Evolutionary conservation across 345 rosid genomes (phyloP).

Genomic region (Salix dunnii): DNA sequence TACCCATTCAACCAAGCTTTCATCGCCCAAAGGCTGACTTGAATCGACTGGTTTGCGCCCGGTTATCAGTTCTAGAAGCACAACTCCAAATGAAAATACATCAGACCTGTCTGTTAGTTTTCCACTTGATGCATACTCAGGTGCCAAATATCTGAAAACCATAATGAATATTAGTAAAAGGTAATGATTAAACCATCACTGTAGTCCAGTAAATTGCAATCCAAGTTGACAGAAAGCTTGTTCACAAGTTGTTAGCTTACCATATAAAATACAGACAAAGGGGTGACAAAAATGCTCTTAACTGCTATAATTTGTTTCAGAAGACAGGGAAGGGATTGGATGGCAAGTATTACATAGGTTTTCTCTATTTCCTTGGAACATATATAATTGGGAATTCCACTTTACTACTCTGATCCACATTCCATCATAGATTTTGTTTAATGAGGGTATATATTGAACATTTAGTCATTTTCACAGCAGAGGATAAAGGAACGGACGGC

Average conservation of each 20-base stretch:
- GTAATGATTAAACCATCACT: not conserved
- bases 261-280: not conserved
- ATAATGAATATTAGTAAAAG: not conserved
- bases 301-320: not conserved
- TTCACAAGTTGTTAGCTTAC: not conserved
- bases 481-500: not conserved
- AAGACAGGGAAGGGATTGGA: not conserved
- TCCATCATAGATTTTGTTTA: not conserved
- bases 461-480: not conserved
- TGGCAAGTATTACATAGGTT: not conserved
- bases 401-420: not conserved
- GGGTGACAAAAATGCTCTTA: not conserved
- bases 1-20: constrained; percentile 99
- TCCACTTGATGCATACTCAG: constrained; percentile 96
- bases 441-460: not conserved
- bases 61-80: constrained; percentile 87
- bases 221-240: not conserved
- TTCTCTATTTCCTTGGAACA: not conserved
- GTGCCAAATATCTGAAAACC: constrained; percentile 77
- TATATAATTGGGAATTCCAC: not conserved
- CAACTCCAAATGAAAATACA: constrained; percentile 94
- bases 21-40: constrained; percentile 84
- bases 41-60: constrained; percentile 92
- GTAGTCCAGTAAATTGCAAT: not conserved
- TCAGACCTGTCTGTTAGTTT: constrained; percentile 93